phyloP scores from a whole-genome alignment of 148 eudicot genomes.

The Camellia japonica region DNA sequence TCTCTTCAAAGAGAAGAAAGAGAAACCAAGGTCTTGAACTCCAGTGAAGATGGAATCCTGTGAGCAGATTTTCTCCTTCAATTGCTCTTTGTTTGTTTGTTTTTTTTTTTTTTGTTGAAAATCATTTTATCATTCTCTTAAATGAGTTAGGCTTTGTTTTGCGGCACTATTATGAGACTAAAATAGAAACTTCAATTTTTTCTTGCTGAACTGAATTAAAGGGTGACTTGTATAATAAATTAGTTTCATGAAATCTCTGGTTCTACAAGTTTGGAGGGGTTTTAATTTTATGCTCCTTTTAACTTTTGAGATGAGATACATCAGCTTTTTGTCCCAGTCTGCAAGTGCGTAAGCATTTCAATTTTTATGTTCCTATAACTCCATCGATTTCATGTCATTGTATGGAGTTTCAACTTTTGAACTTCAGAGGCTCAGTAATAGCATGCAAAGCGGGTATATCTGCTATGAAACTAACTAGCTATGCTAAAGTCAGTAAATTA shows the following conservation, averaged over 20 bases:
- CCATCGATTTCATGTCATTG: not conserved
- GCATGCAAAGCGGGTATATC: too few species aligned
- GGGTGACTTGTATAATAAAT: not conserved
- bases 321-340: not conserved
- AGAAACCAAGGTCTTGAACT: slow-evolving; percentile 33
- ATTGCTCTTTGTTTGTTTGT: not conserved
- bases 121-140: not conserved
- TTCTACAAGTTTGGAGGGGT: not conserved
- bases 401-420: not conserved
- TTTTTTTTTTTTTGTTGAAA: not conserved
- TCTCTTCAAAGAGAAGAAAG: slow-evolving; percentile 37
- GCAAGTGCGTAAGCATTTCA: not conserved
- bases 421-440: not conserved
- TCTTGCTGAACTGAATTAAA: not conserved
- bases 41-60: not conserved
- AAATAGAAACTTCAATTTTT: not conserved
- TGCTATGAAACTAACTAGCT: too few species aligned
- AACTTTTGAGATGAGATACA: not conserved
- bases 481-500: too few species aligned
- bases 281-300: not conserved
- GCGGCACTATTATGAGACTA: not conserved
- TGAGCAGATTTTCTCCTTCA: not conserved
- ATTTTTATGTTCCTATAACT: not conserved
- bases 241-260: not conserved
- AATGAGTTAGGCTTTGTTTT: not conserved